Evolutionary conservation across 768 basidiomycete species (phyloP).

Genomic region (Amylocystis lapponica): DNA sequence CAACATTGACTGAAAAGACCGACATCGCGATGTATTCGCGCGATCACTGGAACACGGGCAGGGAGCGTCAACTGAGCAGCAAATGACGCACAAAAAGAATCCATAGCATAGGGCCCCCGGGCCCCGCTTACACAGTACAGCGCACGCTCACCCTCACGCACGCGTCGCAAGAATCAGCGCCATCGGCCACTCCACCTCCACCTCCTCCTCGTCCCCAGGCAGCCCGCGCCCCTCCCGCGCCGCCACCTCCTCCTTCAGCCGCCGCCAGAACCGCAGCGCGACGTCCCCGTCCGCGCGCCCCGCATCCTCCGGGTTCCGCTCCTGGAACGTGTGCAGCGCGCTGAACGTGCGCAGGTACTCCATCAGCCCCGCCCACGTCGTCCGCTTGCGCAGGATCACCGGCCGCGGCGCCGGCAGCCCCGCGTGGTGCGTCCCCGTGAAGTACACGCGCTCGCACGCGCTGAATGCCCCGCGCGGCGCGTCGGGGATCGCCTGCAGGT

Average conservation of each 20-base stretch:
- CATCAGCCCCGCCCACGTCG: slow-evolving; percentile 63
- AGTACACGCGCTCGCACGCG: slow-evolving; percentile 49
- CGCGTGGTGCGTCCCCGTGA: slow-evolving; percentile 44
- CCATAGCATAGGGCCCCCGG: too few species aligned
- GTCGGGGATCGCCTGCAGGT: slow-evolving; percentile 65
- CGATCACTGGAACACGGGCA: too few species aligned
- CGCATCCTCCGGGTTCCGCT: slow-evolving; percentile 53
- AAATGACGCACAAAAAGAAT: too few species aligned
- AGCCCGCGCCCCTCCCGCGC: slow-evolving; percentile 12
- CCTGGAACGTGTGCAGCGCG: slow-evolving; percentile 61
- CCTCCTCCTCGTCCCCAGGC: slow-evolving; percentile 21
- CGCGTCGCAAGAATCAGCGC: slow-evolving; percentile 21
- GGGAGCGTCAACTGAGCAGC: too few species aligned
- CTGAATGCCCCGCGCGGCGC: slow-evolving; percentile 33
- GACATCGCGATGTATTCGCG: too few species aligned
- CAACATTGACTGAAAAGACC: too few species aligned
- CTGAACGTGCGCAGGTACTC: slow-evolving; percentile 70
- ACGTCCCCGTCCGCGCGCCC: slow-evolving; percentile 51
- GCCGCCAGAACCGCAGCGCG: slow-evolving; percentile 56
- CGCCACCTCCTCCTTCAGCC: slow-evolving; percentile 35
- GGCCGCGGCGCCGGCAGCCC: slow-evolving; percentile 33
- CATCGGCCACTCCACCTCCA: slow-evolving; percentile 38
- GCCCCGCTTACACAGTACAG: too few species aligned
- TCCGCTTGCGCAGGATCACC: slow-evolving; percentile 49
- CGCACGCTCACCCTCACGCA: slow-evolving; percentile 8